Percentiles rank a stretch among this genome's conserved stretches.
Conservation (phyloP, 192 early-diverging fungal species). For the Backusella tuberculispora region DNA sequence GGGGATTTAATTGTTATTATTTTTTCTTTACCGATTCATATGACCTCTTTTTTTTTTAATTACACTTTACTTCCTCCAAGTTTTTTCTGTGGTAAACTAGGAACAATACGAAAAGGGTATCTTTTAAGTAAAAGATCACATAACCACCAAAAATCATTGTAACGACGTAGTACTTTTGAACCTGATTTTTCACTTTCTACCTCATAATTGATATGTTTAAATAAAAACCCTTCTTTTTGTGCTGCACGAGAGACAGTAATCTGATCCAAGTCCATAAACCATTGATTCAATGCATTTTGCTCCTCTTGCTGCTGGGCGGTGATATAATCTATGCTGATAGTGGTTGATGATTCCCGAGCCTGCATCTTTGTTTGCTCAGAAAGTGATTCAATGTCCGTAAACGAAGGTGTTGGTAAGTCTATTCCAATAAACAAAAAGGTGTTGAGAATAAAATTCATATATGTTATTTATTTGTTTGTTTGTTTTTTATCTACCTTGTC, state of each 20-base stretch:
- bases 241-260: constrained; percentile 56
- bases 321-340: background rate
- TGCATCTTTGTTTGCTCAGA: background rate
- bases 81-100: constrained; percentile 88
- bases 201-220: constrained; percentile 91
- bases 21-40: background rate
- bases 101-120: constrained; percentile 85
- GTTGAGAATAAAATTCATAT: background rate
- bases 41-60: constrained; percentile 8
- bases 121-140: constrained; percentile 74
- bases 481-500: constrained; percentile 51
- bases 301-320: constrained; percentile 12
- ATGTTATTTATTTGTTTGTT: background rate
- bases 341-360: background rate
- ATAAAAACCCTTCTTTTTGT: constrained; percentile 58
- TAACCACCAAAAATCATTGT: constrained; percentile 93
- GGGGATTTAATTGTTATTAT: no score
- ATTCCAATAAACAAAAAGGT: background rate
- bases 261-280: constrained; percentile 59
- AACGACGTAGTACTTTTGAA: constrained; percentile 74
- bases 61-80: constrained; percentile 65
- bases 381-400: constrained; percentile 51
- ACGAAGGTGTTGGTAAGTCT: constrained; percentile 54
- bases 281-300: constrained; percentile 43
- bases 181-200: constrained; percentile 70